Conservation (phyloP, 1,139 yeast genomes). For the Saccharomyces hybrid region DNA sequence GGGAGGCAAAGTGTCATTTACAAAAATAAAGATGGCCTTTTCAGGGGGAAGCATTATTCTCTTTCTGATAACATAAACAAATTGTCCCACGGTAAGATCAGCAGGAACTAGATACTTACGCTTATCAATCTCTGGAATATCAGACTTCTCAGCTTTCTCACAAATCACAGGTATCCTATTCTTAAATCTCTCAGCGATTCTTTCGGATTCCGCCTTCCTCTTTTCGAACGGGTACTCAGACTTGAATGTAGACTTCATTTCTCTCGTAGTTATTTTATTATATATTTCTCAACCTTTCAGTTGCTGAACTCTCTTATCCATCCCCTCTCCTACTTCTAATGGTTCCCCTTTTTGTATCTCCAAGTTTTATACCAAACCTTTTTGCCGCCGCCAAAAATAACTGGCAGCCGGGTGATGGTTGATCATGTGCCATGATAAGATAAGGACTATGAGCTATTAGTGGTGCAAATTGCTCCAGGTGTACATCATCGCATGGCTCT, state of each 20-base stretch:
- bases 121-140: conserved; percentile 92
- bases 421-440: background rate
- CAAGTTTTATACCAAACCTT: background rate
- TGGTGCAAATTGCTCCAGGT: background rate
- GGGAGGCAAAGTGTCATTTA: conserved; percentile 93
- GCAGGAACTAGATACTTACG: conserved; percentile 94
- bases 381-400: background rate
- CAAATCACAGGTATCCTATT: conserved; percentile 96
- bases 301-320: background rate
- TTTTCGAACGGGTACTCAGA: conserved; percentile 51
- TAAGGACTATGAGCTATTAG: background rate
- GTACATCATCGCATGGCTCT: background rate
- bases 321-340: conserved; percentile 3
- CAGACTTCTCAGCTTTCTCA: conserved; percentile 95
- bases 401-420: background rate
- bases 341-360: conserved; percentile 5
- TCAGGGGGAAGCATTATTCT: conserved; percentile 94
- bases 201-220: conserved; percentile 91
- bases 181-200: conserved; percentile 81
- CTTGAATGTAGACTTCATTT: conserved; percentile 32
- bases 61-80: conserved; percentile 93
- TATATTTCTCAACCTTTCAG: conserved; percentile 2
- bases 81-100: conserved; percentile 94
- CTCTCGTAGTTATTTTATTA: conserved; percentile 4
- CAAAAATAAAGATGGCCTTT: conserved; percentile 95